Evolutionary conservation across 176 grass and related monocot genomes (phyloP), one percentile per base, ranked within the genome.

Genomic region (Luzula sylvatica): DNA sequence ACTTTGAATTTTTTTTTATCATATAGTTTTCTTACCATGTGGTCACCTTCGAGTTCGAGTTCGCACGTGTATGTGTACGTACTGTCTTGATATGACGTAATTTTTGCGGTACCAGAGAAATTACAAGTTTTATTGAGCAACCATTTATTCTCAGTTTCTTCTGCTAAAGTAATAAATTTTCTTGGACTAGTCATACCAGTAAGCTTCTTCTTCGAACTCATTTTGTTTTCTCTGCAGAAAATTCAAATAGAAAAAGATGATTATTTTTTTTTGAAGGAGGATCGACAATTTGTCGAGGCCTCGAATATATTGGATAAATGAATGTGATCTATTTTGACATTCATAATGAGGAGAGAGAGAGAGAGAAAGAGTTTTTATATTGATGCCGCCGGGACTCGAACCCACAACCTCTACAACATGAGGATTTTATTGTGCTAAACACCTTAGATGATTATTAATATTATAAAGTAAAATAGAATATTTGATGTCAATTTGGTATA

Each of bases 121-220:
- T 55, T 72, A 16, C 65, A 80, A 39, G 14, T 26, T 27, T 19
- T 39, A 46, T 64, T 83, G 52, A 94, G 55, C 28, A 42, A 60
- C 88, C 82, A 94, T 35, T 83, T 77, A 30, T 65, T 80, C 20
- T 87, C 75, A 18, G 42, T 54, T 26, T 76, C 75, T 48, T 79
- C 75, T 67, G 82, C 82, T 30, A 94, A 65, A 21, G 58, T 39
- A 45, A 70, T 35, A 51, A 65, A 40, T 59, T 71, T 67, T 46
- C 59, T 60, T 42, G 75, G 64, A 23, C 52, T 55, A 26, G 53
- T 68, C 58, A 74, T 46, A 62, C 82, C 82, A 35, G 83, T 28
- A 38, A 94, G 50, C 58, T 94, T 78, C 38, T 6, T 63, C 18
- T 23, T 16, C 4, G 32, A 35, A 61, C 18, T 4, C 29, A 56